phyloP scores from a whole-genome alignment of 352 stramenopile genomes.

The Globisporangium echinulatum region DNA sequence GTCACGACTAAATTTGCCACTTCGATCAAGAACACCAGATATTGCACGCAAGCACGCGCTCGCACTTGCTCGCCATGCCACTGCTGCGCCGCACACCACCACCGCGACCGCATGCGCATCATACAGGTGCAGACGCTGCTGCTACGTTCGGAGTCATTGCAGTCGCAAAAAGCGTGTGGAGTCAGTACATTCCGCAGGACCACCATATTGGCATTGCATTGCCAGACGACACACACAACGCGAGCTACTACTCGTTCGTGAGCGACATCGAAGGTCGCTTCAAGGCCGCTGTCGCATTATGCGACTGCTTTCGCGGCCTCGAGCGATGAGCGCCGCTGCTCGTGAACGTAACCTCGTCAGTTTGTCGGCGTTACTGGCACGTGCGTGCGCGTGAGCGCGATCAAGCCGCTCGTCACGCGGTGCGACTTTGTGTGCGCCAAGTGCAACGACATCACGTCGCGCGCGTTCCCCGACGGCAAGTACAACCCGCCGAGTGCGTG shows the following conservation, averaged over 20 bases:
- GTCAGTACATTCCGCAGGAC: conserved; percentile 69
- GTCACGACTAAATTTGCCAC: background rate
- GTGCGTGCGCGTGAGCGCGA: conserved; percentile 77
- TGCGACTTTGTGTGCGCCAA: conserved; percentile 85
- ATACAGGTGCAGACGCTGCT: background rate
- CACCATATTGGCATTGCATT: conserved; percentile 38
- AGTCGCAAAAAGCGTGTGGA: conserved; percentile 69
- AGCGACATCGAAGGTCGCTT: conserved; percentile 48
- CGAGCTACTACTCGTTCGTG: conserved; percentile 39
- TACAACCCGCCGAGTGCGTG: conserved; percentile 61
- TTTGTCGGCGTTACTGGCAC: conserved; percentile 71
- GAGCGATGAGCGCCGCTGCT: conserved; percentile 48
- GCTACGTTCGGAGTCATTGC: conserved; percentile 6
- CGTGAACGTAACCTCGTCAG: conserved; percentile 39
- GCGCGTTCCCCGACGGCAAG: conserved; percentile 75
- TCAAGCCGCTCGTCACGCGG: conserved; percentile 77
- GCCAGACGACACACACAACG: conserved; percentile 32
- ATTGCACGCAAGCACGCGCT: too few relatives aligned
- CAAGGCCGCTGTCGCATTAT: conserved; percentile 48
- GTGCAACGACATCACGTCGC: conserved; percentile 64
- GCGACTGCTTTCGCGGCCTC: conserved; percentile 41
- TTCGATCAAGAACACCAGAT: background rate
- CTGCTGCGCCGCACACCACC: conserved; percentile 10
- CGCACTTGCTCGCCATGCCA: conserved; percentile 1
- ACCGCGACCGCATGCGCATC: background rate